A percentile compares a stretch with the other conserved stretches of the same genome.
These are phyloP conservation scores for Elymus sibiricus DNA, from an alignment of 176 grass and related monocot genomes.

Conservation along the genomic window DNA sequence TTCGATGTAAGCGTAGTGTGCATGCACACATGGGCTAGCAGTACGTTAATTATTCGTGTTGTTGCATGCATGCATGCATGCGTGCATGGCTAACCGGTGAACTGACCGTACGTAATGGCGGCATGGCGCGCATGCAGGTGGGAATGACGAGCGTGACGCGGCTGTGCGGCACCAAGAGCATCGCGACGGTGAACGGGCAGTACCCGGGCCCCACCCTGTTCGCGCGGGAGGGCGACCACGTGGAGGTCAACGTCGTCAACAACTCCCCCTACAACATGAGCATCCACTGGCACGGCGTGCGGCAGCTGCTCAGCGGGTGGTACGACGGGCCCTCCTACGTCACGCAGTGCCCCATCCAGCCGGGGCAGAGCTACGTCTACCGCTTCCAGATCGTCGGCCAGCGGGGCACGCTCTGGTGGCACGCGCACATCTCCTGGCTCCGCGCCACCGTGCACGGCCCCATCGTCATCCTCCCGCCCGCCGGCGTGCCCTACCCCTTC, in stretches of 20 bases:
- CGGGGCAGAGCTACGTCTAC: conserved; percentile 60
- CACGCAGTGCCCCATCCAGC: conserved; percentile 83
- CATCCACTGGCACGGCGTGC: conserved; percentile 76
- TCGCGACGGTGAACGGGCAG: conserved; percentile 80
- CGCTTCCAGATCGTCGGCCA: conserved; percentile 49
- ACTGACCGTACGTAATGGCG: no score
- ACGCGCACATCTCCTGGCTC: conserved; percentile 86
- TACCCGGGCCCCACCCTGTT: conserved; percentile 61
- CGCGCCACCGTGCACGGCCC: conserved; percentile 75
- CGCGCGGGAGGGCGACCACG: conserved; percentile 67
- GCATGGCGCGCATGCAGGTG: conserved; percentile 31
- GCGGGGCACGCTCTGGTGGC: conserved; percentile 90
- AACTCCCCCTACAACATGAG: conserved; percentile 63
- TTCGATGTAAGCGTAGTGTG: conserved; percentile 49
- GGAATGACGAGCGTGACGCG: conserved; percentile 54
- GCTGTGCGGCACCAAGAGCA: conserved; percentile 72
- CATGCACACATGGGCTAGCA: background rate
- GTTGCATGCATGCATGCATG: no score
- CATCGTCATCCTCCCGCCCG: conserved; percentile 72
- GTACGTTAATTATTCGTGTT: no score
- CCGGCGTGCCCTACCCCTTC: conserved; percentile 75
- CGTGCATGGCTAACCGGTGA: no score
- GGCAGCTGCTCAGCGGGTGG: conserved; percentile 75
- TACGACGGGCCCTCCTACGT: conserved; percentile 68
- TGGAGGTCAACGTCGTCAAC: conserved; percentile 68